Conservation (phyloP, 306 rosid genomes). For the Macrotyloma uniflorum region DNA sequence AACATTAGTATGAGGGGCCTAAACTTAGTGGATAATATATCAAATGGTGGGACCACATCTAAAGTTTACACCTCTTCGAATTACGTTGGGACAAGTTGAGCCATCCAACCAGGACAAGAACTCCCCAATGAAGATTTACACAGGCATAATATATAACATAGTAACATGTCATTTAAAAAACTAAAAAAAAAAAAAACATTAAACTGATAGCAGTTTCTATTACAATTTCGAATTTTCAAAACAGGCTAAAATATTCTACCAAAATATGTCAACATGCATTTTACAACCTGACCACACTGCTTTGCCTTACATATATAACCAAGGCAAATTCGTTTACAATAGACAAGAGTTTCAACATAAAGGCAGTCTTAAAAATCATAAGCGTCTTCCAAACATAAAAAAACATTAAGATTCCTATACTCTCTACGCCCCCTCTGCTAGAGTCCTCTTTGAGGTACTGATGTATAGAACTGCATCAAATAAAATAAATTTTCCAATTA, state of each 20-base stretch:
- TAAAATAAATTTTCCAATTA: constrained; percentile 10
- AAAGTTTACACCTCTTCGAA: background rate
- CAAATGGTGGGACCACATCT: background rate
- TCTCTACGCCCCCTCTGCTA: constrained; percentile 80
- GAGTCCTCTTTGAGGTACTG: constrained; percentile 89
- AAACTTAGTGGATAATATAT: background rate
- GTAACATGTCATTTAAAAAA: background rate
- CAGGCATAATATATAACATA: background rate
- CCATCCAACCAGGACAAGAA: background rate
- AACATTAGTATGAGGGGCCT: background rate
- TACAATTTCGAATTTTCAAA: constrained; percentile 20
- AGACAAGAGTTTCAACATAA: constrained; percentile 15
- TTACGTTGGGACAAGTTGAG: background rate
- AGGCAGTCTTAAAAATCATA: background rate
- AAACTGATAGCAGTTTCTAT: constrained; percentile 11
- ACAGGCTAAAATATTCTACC: constrained; percentile 10
- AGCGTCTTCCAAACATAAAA: background rate
- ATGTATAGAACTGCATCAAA: constrained; percentile 84
- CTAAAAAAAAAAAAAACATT: background rate
- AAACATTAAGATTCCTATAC: background rate
- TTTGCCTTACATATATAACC: constrained; percentile 6
- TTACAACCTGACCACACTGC: background rate
- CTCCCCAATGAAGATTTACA: background rate
- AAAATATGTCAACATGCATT: constrained; percentile 14
- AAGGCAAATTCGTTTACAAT: background rate